Percentiles rank a stretch among this genome's conserved stretches.
phyloP scores from a whole-genome alignment of 1,284 basidiomycete species.

The Entoloma clypeatum region DNA sequence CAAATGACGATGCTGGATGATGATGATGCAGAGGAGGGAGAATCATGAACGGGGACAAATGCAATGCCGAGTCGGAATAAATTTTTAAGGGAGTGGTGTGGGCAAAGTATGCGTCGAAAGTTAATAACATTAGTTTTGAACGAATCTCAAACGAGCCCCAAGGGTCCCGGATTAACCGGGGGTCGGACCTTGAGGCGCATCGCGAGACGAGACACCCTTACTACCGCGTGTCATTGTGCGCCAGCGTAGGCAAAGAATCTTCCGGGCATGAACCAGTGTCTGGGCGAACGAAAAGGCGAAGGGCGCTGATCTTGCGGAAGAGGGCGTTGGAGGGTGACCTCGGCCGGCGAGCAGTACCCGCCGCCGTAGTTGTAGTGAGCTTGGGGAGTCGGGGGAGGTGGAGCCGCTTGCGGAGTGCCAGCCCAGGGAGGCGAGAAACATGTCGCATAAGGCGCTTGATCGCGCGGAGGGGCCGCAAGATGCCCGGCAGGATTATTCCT shows the following conservation, averaged over 20 bases:
- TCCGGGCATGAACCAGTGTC: slow-evolving; percentile 56
- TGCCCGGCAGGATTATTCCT: slow-evolving; percentile 24
- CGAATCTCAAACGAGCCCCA: too few species aligned
- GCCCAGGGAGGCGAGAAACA: slow-evolving; percentile 29
- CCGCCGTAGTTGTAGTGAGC: slow-evolving; percentile 13
- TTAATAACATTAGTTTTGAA: too few species aligned
- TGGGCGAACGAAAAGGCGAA: slow-evolving; percentile 44
- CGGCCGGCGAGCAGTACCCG: slow-evolving; percentile 17
- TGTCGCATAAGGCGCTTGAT: slow-evolving; percentile 31
- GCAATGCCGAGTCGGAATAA: not conserved
- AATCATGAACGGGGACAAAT: slow-evolving; percentile 14
- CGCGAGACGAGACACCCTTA: not conserved
- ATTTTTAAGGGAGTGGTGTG: not conserved
- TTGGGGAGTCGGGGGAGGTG: too few species aligned
- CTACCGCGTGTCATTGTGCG: slow-evolving; percentile 17
- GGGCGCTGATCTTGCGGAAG: slow-evolving; percentile 29
- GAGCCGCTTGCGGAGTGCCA: slow-evolving; percentile 17
- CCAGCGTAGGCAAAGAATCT: slow-evolving; percentile 43
- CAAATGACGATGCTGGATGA: slow-evolving; percentile 8
- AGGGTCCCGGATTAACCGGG: too few species aligned
- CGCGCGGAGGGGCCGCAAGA: slow-evolving; percentile 29
- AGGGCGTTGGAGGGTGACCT: slow-evolving; percentile 21
- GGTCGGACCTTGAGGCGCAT: too few species aligned
- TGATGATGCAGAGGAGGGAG: slow-evolving; percentile 14
- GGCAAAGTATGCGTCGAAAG: too few species aligned